Conservation (phyloP, 2,329 filamentous ascomycete species). For the Dactylonectria estremocensis region DNA sequence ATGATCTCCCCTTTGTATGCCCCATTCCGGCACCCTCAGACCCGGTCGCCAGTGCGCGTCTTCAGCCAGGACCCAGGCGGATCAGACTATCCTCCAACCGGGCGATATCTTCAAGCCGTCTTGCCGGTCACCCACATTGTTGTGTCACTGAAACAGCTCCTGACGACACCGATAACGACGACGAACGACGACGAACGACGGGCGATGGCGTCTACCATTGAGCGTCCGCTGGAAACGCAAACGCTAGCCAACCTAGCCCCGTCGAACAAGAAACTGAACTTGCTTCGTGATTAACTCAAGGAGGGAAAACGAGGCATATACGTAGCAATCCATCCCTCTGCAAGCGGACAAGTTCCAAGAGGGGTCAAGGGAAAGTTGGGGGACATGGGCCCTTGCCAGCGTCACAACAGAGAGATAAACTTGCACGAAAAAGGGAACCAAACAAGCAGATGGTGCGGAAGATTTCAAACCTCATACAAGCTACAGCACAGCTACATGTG, state of each 20-base stretch:
- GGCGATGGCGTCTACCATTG: constrained; percentile 3
- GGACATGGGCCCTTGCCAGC: neutral
- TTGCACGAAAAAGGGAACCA: neutral
- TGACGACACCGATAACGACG: neutral
- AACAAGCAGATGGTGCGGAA: neutral
- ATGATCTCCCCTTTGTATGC: neutral
- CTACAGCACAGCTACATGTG: constrained; percentile 1
- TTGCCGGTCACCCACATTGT: neutral
- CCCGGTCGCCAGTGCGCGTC: neutral
- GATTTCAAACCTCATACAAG: neutral
- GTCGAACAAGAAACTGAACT: neutral
- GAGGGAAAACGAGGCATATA: neutral
- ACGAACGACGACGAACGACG: too few species aligned
- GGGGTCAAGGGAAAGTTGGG: neutral
- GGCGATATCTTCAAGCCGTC: neutral
- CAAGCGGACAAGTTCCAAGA: neutral
- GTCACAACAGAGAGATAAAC: neutral
- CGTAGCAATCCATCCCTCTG: neutral
- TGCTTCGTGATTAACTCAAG: neutral
- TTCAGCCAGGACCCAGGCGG: constrained; percentile 16
- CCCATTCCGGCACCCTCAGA: neutral
- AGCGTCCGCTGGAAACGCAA: constrained; percentile 4
- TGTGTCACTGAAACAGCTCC: neutral
- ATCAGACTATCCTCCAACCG: constrained; percentile 9
- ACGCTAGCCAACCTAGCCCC: neutral